A percentile compares a stretch with the other conserved stretches of the same genome.
phyloP scores from a whole-genome alignment of 495 filamentous ascomycete genomes.

The Mytilinidion resinicola region DNA sequence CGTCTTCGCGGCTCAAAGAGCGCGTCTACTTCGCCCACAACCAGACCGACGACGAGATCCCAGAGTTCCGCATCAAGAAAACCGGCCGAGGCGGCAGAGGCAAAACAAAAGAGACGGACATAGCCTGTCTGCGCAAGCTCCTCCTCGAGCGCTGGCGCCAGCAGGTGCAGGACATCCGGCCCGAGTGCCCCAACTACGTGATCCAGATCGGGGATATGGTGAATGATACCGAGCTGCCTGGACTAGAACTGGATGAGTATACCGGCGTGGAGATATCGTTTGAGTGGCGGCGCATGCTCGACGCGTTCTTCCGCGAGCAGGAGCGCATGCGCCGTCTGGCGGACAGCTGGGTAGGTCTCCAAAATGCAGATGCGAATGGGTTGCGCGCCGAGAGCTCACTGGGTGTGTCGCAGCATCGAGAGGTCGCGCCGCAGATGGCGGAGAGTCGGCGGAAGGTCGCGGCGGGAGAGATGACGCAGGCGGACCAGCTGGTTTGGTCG shows the following conservation, averaged over 20 bases:
- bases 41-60: too few relatives aligned
- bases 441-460: not conserved
- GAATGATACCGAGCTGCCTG: slow-evolving; percentile 17
- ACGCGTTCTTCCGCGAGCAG: slow-evolving; percentile 14
- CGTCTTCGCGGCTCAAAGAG: not conserved
- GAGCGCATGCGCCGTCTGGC: not conserved
- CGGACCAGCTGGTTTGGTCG: not conserved
- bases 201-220: slow-evolving; percentile 11
- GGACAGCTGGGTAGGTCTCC: not conserved
- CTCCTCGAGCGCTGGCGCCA: slow-evolving; percentile 14
- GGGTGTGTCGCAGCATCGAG: too few relatives aligned
- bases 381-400: too few relatives aligned
- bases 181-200: slow-evolving; percentile 17
- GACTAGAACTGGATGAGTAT: not conserved
- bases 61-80: slow-evolving; percentile 4
- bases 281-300: slow-evolving; percentile 19
- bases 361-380: not conserved
- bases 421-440: too few relatives aligned
- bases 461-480: not conserved
- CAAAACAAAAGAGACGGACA: not conserved
- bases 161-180: not conserved
- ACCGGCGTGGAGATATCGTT: slow-evolving; percentile 5
- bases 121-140: not conserved
- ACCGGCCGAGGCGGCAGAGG: not conserved
- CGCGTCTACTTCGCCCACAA: not conserved